Conservation (phyloP, 75 land plant species). For the Picea glauca region DNA sequence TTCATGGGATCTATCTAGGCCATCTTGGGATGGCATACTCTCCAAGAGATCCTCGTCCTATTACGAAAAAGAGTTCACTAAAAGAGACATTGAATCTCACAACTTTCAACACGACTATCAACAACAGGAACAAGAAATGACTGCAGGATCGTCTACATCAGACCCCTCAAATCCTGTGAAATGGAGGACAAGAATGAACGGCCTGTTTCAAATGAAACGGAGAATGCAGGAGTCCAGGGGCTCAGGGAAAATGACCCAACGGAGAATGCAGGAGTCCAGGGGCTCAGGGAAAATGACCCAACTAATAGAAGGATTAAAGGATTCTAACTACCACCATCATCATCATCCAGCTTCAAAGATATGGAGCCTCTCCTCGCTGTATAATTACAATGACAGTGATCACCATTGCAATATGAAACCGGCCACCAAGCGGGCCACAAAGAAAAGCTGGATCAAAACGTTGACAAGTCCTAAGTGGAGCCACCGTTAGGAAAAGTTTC, state of each 20-base stretch:
- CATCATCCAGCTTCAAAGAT: neutral
- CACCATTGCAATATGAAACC: neutral
- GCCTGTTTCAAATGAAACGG: neutral
- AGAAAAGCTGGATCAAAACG: slow-evolving; percentile 3
- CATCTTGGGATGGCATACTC: neutral
- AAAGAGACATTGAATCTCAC: neutral
- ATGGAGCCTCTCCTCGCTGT: neutral
- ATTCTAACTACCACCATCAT: neutral
- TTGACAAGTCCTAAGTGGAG: slow-evolving; percentile 11
- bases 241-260: no score
- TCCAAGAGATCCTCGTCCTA: neutral
- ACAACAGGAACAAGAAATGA: neutral
- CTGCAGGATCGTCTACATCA: neutral
- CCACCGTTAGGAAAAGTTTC: neutral
- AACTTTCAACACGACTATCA: neutral
- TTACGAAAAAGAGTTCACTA: neutral
- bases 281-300: no score
- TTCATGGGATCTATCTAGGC: neutral
- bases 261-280: neutral
- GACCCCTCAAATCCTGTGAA: neutral
- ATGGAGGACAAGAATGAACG: slow-evolving; percentile 7
- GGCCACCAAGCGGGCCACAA: neutral
- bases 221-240: neutral
- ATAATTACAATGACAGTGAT: neutral
- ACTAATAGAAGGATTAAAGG: neutral